Evolutionary conservation across 495 filamentous ascomycete species (phyloP), one percentile per base, ranked within the genome.

Genomic region (Aspergillus ostianus): DNA sequence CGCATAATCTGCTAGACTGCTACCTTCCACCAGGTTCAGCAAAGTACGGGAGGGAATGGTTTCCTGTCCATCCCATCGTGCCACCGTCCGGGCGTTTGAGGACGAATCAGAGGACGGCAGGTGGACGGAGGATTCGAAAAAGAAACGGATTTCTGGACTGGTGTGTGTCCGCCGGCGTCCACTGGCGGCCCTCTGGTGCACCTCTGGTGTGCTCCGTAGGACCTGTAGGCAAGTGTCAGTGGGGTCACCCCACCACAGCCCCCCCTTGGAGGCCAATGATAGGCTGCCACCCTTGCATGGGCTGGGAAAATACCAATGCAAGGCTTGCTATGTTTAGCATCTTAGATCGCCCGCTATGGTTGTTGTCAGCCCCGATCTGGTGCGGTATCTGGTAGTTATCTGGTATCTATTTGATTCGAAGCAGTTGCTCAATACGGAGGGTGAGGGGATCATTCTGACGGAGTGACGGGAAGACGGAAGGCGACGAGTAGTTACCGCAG

Each of bases 281-380:
- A 50, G 5, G 21, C 15, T 3, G 4, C 44, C 30, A 54, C 56
- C 67, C 71, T 71, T 74, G 62, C 73, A 72, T 70, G 51, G 64
- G 65, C 62, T 66, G 68, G 36, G 8, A 41, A 41, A 67, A 66
- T 64, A 67, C 72, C 68, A 69, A 69, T 75, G 74, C 64, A 75
- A 73, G 72, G 68, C 66, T 69, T 72, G 58, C 74, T 77, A 77
- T 68, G 67, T 73, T 75, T 77, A 77, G 74, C 64, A 69, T 57
- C 61, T 57, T 66, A 64, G 67, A 69, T 69, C 67, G 59, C 32
- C 64, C 64, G 59, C 64, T 64, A 63, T 19, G n/a, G 2, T 20
- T 10, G 10, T 49, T 20, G 47, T 49, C n/a, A 7, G 13, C 21
- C 48, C 51, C 21, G 23, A 51, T 53, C 21, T 26, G 47, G 51